Conservation (phyloP, 192 early-diverging fungal genomes). For the Dimargaris cristalligena region DNA sequence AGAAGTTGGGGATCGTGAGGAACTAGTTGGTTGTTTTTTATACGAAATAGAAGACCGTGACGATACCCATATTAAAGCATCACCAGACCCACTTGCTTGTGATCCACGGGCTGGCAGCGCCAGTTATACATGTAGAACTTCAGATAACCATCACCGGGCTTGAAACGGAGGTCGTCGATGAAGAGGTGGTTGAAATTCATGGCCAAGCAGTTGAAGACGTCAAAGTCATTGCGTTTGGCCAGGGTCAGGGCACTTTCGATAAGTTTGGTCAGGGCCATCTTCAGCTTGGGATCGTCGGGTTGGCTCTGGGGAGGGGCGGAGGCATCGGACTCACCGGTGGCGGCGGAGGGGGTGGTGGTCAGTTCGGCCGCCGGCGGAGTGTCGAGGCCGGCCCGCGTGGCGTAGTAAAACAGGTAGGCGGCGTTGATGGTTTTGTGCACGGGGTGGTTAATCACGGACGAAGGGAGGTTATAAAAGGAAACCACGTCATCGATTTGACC, state of each 20-base stretch:
- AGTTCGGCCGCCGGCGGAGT: background rate
- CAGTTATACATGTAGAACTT: slow-evolving; percentile 98
- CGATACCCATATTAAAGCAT: too few species aligned
- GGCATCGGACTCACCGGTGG: slow-evolving; percentile 21
- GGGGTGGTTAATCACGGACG: slow-evolving; percentile 63
- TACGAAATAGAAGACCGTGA: too few species aligned
- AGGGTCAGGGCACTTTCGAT: slow-evolving; percentile 67
- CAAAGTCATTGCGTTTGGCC: slow-evolving; percentile 53
- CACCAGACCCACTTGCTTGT: slow-evolving; percentile 68
- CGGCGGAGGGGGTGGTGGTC: slow-evolving; percentile 14
- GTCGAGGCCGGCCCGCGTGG: slow-evolving; percentile 27
- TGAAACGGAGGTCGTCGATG: slow-evolving; percentile 72
- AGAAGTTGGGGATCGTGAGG: too few species aligned
- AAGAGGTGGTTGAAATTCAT: slow-evolving; percentile 82
- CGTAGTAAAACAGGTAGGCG: slow-evolving; percentile 94
- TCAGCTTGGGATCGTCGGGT: slow-evolving; percentile 21
- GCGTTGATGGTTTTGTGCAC: slow-evolving; percentile 63
- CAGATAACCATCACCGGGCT: slow-evolving; percentile 80
- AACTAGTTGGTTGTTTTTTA: too few species aligned
- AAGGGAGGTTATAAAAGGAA: slow-evolving; percentile 92
- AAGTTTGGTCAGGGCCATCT: slow-evolving; percentile 36
- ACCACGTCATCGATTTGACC: slow-evolving; percentile 71
- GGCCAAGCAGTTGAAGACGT: slow-evolving; percentile 90
- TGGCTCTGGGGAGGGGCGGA: slow-evolving; percentile 23
- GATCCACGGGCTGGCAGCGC: slow-evolving; percentile 46